These are phyloP conservation scores for Candida piceae DNA, from an alignment of 805 yeast species.

Conservation along the genomic window DNA sequence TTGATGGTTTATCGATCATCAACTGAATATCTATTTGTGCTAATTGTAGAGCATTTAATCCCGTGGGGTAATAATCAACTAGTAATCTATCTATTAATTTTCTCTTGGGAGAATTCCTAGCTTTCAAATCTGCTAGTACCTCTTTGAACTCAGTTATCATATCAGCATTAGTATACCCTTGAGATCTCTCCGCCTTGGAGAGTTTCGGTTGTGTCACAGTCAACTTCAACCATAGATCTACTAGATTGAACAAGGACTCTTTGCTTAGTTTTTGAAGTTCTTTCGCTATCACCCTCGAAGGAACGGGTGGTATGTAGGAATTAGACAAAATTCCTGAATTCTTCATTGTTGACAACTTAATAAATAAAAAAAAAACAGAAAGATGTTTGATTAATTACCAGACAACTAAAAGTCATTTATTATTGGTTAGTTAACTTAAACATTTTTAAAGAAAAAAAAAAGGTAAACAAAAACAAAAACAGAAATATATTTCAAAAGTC, in stretches of 20 bases:
- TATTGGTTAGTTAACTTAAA: too few relatives aligned
- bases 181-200: slow-evolving; percentile 13
- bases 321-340: slow-evolving; percentile 31
- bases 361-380: too few relatives aligned
- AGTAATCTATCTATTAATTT: slow-evolving; percentile 41
- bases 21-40: slow-evolving; percentile 68
- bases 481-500: too few relatives aligned
- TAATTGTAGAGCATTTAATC: slow-evolving; percentile 58
- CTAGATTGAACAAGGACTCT: slow-evolving; percentile 28
- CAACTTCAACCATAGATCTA: slow-evolving; percentile 30
- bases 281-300: slow-evolving; percentile 19
- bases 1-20: slow-evolving; percentile 52
- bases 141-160: slow-evolving; percentile 14
- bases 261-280: slow-evolving; percentile 24
- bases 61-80: slow-evolving; percentile 47
- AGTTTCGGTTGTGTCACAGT: slow-evolving; percentile 26
- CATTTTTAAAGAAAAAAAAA: too few relatives aligned
- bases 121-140: slow-evolving; percentile 8
- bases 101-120: slow-evolving; percentile 21
- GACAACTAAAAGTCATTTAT: background rate
- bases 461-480: background rate
- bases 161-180: slow-evolving; percentile 15
- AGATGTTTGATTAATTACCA: too few relatives aligned
- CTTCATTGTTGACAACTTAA: slow-evolving; percentile 3
- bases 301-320: slow-evolving; percentile 28